Evolutionary conservation across 805 yeast species (phyloP).

Genomic region (Candida quercuum): DNA sequence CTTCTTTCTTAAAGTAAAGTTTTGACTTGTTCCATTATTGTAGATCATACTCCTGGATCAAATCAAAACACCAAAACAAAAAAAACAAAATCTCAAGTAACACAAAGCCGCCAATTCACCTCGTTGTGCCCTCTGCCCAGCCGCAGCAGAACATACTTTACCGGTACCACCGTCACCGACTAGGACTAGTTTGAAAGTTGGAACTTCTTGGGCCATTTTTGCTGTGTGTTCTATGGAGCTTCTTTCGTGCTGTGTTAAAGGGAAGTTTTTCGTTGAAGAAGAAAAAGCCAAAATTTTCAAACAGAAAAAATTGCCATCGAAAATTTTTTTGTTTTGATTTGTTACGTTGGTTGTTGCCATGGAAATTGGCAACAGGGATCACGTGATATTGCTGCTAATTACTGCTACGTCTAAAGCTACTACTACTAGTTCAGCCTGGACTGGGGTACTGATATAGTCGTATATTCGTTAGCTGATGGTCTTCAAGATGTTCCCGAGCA

Average conservation of each 20-base stretch:
- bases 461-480: conserved; percentile 6
- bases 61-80: too few relatives aligned
- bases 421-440: too few relatives aligned
- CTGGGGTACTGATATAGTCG: too few relatives aligned
- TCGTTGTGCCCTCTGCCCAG: too few relatives aligned
- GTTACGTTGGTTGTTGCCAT: neutral
- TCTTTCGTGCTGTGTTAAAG: too few relatives aligned
- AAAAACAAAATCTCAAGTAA: neutral
- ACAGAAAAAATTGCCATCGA: conserved; percentile 6
- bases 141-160: conserved; percentile 47
- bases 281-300: neutral
- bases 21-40: too few relatives aligned
- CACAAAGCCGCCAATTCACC: neutral
- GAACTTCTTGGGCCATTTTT: conserved; percentile 71
- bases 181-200: conserved; percentile 95
- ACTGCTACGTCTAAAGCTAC: too few relatives aligned
- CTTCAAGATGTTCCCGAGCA: conserved; percentile 17
- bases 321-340: conserved; percentile 6
- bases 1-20: too few relatives aligned
- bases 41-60: too few relatives aligned
- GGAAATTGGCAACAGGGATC: neutral
- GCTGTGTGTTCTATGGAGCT: neutral
- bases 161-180: conserved; percentile 99
- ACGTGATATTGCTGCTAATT: too few relatives aligned
- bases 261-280: neutral